A percentile compares a stretch with the other conserved stretches of the same genome.
These are phyloP conservation scores for Saccharata proteae DNA, from an alignment of 2,329 filamentous ascomycete species.

Conservation along the genomic window DNA sequence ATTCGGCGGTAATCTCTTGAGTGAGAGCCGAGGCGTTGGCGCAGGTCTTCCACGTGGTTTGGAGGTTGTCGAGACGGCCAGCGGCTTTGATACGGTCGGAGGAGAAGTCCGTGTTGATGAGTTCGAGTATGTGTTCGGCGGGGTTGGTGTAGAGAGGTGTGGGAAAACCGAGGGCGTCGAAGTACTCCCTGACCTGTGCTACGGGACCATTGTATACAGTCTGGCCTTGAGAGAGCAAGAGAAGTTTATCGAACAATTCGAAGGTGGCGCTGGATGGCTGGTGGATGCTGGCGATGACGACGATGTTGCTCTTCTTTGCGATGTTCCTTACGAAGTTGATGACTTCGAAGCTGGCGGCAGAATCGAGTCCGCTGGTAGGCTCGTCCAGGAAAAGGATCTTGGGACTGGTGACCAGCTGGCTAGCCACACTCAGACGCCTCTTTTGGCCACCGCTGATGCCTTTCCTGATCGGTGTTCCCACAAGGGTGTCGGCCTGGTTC, in stretches of 20 bases:
- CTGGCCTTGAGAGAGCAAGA: constrained; percentile 58
- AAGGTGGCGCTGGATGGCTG: constrained; percentile 74
- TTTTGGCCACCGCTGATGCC: constrained; percentile 81
- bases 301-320: constrained; percentile 54
- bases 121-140: constrained; percentile 67
- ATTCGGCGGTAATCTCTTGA: constrained; percentile 18
- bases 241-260: constrained; percentile 66
- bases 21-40: constrained; percentile 18
- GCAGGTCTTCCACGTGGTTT: constrained; percentile 44
- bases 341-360: constrained; percentile 63
- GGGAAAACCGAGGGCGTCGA: constrained; percentile 45
- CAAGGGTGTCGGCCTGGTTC: constrained; percentile 55
- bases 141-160: constrained; percentile 64
- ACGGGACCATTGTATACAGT: constrained; percentile 63
- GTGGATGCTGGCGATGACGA: constrained; percentile 74
- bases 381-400: constrained; percentile 76
- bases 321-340: constrained; percentile 59
- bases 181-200: constrained; percentile 47
- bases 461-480: constrained; percentile 73
- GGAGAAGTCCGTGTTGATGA: constrained; percentile 65
- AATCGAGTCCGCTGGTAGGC: constrained; percentile 74
- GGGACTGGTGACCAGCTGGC: constrained; percentile 68
- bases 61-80: constrained; percentile 41
- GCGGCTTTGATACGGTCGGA: constrained; percentile 24
- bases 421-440: constrained; percentile 65